phyloP scores from a whole-genome alignment of 1,284 basidiomycete genomes.

The Caloboletus firmus region DNA sequence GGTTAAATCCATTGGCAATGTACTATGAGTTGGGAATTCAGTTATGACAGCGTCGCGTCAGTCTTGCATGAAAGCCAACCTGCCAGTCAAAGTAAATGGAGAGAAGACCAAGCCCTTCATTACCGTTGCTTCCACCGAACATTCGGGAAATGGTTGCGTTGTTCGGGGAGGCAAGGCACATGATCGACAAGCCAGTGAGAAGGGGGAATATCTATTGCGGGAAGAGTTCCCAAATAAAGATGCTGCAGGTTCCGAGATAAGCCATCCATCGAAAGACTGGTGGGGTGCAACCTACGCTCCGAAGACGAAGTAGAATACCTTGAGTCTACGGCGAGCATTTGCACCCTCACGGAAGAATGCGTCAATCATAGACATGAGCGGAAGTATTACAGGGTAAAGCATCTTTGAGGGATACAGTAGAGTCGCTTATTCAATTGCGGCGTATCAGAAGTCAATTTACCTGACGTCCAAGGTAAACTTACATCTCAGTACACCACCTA shows the following conservation, averaged over 20 bases:
- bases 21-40: conserved; percentile 34
- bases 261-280: not conserved
- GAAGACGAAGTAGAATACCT: conserved; percentile 53
- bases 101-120: conserved; percentile 54
- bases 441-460: not conserved
- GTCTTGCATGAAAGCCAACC: conserved; percentile 16
- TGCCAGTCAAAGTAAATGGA: conserved; percentile 60
- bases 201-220: conserved; percentile 54
- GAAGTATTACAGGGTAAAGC: conserved; percentile 55
- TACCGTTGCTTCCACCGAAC: conserved; percentile 62
- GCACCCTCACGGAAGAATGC: conserved; percentile 51
- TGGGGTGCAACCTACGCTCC: conserved; percentile 28
- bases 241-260: conserved; percentile 26
- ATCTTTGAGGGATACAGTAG: conserved; percentile 69
- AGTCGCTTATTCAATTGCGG: conserved; percentile 35
- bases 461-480: conserved; percentile 22
- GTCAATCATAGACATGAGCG: conserved; percentile 58
- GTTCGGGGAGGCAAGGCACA: conserved; percentile 57
- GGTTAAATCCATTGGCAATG: conserved; percentile 44
- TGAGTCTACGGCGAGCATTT: conserved; percentile 44
- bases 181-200: conserved; percentile 52
- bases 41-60: not conserved
- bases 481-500: conserved; percentile 61
- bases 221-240: conserved; percentile 53
- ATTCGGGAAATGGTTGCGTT: conserved; percentile 51